These are phyloP conservation scores for Buddleja alternifolia DNA, from an alignment of 257 asterid species.

Conservation along the genomic window DNA sequence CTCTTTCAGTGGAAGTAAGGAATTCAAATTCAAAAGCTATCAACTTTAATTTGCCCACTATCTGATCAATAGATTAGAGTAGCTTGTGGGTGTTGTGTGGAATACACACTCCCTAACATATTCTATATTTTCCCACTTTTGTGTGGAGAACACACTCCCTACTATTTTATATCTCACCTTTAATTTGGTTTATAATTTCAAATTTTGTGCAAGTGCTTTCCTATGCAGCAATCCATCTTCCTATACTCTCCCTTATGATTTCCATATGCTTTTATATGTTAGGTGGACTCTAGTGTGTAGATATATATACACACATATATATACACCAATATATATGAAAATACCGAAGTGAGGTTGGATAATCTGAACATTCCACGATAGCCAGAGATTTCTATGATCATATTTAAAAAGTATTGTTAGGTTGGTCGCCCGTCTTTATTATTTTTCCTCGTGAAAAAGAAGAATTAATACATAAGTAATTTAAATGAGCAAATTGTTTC, in stretches of 20 bases:
- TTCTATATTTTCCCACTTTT: constrained; percentile 26
- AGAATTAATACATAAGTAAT: too few species aligned
- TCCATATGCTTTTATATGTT: not conserved
- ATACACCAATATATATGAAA: too few species aligned
- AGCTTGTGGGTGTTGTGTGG: constrained; percentile 43
- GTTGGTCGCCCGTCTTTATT: too few species aligned
- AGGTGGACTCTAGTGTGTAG: not conserved
- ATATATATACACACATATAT: too few species aligned
- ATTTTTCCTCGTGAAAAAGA: too few species aligned
- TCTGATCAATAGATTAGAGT: not conserved
- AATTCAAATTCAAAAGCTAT: constrained; percentile 23
- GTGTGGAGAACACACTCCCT: constrained; percentile 64
- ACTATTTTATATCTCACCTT: constrained; percentile 25
- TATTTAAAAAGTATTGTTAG: too few species aligned
- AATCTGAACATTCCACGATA: too few species aligned
- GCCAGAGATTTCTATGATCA: too few species aligned
- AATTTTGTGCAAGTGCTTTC: constrained; percentile 33
- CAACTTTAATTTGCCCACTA: constrained; percentile 10
- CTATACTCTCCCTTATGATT: not conserved
- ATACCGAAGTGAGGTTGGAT: too few species aligned
- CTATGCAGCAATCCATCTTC: constrained; percentile 32
- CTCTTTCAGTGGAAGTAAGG: constrained; percentile 1
- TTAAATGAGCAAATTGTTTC: too few species aligned
- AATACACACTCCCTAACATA: constrained; percentile 50
- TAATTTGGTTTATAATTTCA: not conserved